These are phyloP conservation scores for Eucalyptus polybractea DNA, from an alignment of 345 rosid species.

Conservation along the genomic window DNA sequence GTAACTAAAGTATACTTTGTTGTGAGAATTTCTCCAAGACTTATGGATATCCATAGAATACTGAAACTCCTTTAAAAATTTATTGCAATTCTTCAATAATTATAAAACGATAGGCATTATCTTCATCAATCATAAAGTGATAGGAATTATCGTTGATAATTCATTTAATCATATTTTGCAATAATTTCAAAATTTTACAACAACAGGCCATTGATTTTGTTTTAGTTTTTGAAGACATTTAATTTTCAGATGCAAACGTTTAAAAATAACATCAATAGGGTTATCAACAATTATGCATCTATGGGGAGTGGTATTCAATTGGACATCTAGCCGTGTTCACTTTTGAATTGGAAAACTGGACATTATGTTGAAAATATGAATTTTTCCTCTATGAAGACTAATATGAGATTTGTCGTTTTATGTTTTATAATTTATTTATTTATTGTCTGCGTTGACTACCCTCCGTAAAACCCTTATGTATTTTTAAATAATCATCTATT, in stretches of 20 bases:
- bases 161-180: neutral
- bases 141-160: neutral
- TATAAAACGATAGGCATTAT: neutral
- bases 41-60: too few relatives aligned
- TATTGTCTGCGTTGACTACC: neutral
- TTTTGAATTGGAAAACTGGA: neutral
- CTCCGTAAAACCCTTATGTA: too few relatives aligned
- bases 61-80: neutral
- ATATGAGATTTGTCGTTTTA: neutral
- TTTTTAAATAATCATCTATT: too few relatives aligned
- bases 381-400: neutral
- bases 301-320: neutral
- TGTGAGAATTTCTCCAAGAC: neutral
- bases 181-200: neutral
- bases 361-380: neutral
- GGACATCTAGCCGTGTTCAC: neutral
- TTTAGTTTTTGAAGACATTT: neutral
- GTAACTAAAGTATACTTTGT: neutral
- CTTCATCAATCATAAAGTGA: neutral
- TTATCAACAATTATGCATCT: neutral
- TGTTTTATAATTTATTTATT: too few relatives aligned
- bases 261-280: neutral
- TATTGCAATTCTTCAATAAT: neutral
- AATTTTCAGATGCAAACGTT: neutral
- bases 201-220: neutral